Evolutionary conservation across 306 rosid genomes (phyloP).

Genomic region (Sicyos baderoa): DNA sequence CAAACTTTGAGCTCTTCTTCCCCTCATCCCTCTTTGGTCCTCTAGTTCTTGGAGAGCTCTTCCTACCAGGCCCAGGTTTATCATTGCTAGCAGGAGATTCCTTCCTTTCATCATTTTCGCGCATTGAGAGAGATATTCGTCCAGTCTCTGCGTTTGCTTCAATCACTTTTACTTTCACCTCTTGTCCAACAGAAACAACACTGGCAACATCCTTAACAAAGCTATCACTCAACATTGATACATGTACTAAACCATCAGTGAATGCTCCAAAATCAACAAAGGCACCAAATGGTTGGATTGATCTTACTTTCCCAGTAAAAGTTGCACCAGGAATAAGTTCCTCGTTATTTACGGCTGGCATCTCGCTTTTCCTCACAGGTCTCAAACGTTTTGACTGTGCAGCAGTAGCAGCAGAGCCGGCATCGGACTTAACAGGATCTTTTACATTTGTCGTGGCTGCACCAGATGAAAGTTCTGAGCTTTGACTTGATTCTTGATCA

Average conservation of each 20-base stretch:
- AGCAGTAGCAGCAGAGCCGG: slow-evolving; percentile 6
- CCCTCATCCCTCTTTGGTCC: slow-evolving; percentile 40
- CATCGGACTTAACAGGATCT: slow-evolving; percentile 34
- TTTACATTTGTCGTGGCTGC: slow-evolving; percentile 35
- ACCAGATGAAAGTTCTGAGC: slow-evolving; percentile 32
- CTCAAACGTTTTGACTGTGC: slow-evolving; percentile 44
- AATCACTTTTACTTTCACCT: slow-evolving; percentile 78
- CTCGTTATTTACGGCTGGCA: slow-evolving; percentile 78
- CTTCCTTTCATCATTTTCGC: slow-evolving; percentile 48
- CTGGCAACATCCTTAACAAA: slow-evolving; percentile 74
- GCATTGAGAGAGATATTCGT: slow-evolving; percentile 91
- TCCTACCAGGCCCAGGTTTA: slow-evolving; percentile 52
- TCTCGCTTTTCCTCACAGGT: slow-evolving; percentile 71
- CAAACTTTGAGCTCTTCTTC: slow-evolving; percentile 51
- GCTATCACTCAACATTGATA: slow-evolving; percentile 78
- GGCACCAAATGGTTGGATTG: slow-evolving; percentile 93
- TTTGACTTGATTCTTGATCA: slow-evolving; percentile 39
- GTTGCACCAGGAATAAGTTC: slow-evolving; percentile 76
- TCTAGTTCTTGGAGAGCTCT: slow-evolving; percentile 41
- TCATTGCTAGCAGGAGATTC: slow-evolving; percentile 39
- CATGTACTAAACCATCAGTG: slow-evolving; percentile 91
- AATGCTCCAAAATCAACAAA: slow-evolving; percentile 94
- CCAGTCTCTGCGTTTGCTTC: slow-evolving; percentile 69
- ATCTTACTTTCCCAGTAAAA: slow-evolving; percentile 84
- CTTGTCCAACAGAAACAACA: slow-evolving; percentile 93